Conservation (phyloP, 768 basidiomycete species). For the Boletus rubroflammeus region DNA sequence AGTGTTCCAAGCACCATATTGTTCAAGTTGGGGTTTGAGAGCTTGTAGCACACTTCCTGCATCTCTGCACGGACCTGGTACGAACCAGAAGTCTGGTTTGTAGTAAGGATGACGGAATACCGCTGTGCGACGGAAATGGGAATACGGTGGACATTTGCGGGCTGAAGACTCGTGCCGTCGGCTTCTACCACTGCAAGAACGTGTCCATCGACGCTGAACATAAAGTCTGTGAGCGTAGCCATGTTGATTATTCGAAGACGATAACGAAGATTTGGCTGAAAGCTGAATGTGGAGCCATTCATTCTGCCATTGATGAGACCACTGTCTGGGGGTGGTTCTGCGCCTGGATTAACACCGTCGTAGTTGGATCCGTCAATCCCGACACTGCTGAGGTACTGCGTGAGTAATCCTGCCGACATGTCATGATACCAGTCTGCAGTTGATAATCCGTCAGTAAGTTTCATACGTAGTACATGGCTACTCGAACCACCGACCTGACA, state of each 20-base stretch:
- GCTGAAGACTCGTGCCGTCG: constrained; percentile 43
- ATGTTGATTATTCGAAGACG: constrained; percentile 48
- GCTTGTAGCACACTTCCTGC: constrained; percentile 32
- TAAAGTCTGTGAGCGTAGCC: constrained; percentile 44
- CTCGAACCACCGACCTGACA: constrained; percentile 30
- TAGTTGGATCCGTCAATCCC: constrained; percentile 30
- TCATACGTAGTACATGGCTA: neutral
- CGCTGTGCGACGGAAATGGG: constrained; percentile 46
- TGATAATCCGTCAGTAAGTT: neutral
- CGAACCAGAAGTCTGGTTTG: constrained; percentile 36
- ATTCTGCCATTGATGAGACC: constrained; percentile 34
- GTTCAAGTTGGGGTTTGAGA: constrained; percentile 27
- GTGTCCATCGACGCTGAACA: constrained; percentile 46
- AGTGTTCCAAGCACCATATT: constrained; percentile 29
- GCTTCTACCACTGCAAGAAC: constrained; percentile 45
- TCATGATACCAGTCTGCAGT: constrained; percentile 33
- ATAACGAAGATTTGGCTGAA: constrained; percentile 37
- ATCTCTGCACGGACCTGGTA: constrained; percentile 39
- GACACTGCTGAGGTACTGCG: constrained; percentile 27
- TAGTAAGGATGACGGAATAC: constrained; percentile 44
- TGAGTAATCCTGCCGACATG: constrained; percentile 28
- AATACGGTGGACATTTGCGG: constrained; percentile 38
- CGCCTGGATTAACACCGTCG: constrained; percentile 28
- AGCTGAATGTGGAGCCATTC: constrained; percentile 24
- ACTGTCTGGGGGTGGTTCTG: constrained; percentile 38